A percentile compares a stretch with the other conserved stretches of the same genome.
Conservation (phyloP, 768 basidiomycete species). For the Boletus rufocinnamomeus region DNA sequence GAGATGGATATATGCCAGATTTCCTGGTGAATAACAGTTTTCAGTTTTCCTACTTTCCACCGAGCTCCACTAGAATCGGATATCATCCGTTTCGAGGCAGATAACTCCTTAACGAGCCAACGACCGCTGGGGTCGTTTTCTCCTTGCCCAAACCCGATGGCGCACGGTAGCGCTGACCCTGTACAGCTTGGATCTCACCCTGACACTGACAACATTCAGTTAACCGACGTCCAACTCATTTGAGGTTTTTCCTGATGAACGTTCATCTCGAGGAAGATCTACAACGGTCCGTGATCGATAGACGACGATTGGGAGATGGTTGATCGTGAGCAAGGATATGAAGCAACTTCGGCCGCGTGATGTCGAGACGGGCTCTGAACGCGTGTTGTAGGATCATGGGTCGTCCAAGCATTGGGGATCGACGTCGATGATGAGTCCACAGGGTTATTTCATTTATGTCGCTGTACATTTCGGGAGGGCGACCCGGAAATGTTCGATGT, state of each 20-base stretch:
- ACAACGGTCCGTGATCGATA: conserved; percentile 8
- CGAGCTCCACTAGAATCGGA: no score
- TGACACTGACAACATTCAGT: not conserved
- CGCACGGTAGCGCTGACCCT: conserved; percentile 1
- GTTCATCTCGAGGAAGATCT: conserved; percentile 4
- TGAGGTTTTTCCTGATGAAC: no score
- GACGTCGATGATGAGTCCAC: conserved; percentile 6
- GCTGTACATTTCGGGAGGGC: conserved; percentile 13
- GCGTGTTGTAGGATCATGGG: conserved; percentile 19
- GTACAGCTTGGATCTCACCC: not conserved
- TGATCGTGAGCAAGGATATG: conserved; percentile 21
- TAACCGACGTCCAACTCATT: not conserved
- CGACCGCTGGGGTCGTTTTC: no score
- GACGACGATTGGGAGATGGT: conserved; percentile 20
- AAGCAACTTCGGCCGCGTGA: conserved; percentile 12
- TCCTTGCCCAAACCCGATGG: conserved; percentile 4
- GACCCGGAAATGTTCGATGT: conserved; percentile 17
- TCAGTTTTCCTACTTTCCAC: no score
- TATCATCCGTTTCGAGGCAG: conserved; percentile 1
- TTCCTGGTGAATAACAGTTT: no score
- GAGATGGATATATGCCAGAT: no score
- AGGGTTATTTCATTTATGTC: conserved; percentile 20
- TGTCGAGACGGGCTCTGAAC: conserved; percentile 17
- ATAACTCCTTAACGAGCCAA: not conserved
- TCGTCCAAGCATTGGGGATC: conserved; percentile 11